These are phyloP conservation scores for Phialophora expanda DNA, from an alignment of 2,329 filamentous ascomycete genomes.

Conservation along the genomic window DNA sequence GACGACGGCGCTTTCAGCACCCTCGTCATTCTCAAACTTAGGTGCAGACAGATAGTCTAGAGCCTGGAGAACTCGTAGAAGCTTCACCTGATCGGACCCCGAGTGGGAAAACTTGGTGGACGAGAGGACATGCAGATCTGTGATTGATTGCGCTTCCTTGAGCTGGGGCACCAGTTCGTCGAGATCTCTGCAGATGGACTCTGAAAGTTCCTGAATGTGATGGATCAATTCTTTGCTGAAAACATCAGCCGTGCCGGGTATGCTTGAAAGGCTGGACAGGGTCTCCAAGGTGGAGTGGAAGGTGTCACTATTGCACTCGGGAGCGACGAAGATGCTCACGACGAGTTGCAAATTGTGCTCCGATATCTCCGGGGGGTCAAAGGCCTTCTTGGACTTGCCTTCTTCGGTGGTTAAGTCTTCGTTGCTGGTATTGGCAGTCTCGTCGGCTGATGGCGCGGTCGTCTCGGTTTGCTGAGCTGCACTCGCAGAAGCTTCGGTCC, in stretches of 20 bases:
- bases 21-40: constrained; percentile 64
- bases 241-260: constrained; percentile 84
- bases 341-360: constrained; percentile 88
- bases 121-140: constrained; percentile 93
- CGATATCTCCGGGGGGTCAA: constrained; percentile 84
- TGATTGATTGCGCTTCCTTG: constrained; percentile 81
- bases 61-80: constrained; percentile 88
- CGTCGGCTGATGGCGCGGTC: constrained; percentile 40
- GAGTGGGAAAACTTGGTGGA: constrained; percentile 94
- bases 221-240: constrained; percentile 93
- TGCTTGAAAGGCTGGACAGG: constrained; percentile 96
- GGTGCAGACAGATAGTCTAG: constrained; percentile 94
- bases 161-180: constrained; percentile 86
- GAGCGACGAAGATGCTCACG: constrained; percentile 94
- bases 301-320: constrained; percentile 95
- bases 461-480: constrained; percentile 39
- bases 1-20: constrained; percentile 61
- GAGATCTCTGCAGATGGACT: constrained; percentile 82
- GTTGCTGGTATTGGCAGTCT: constrained; percentile 38
- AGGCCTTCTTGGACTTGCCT: constrained; percentile 62
- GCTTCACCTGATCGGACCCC: constrained; percentile 94
- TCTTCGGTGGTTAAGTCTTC: constrained; percentile 47
- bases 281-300: constrained; percentile 97
- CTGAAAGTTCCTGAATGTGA: constrained; percentile 82
- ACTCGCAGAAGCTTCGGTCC: constrained; percentile 8